Conservation (phyloP, 257 asterid genomes). For the Solanum bulbocastanum region DNA sequence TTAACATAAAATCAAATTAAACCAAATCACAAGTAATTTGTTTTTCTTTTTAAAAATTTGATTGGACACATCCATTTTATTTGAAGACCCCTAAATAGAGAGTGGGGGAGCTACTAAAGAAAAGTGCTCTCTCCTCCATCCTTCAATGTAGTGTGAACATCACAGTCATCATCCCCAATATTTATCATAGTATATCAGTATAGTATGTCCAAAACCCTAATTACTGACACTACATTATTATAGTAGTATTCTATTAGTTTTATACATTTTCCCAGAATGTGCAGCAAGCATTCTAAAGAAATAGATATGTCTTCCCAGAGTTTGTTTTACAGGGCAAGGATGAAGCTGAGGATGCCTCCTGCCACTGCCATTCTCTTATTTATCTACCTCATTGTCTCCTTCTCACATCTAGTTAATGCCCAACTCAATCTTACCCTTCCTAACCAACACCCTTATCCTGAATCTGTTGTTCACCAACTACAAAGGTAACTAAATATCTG, state of each 20-base stretch:
- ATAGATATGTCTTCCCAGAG: constrained; percentile 2
- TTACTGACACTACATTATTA: background rate
- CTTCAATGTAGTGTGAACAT: background rate
- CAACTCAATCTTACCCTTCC: constrained; percentile 33
- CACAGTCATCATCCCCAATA: background rate
- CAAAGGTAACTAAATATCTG: constrained; percentile 35
- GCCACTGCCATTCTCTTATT: constrained; percentile 20
- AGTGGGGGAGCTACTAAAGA: background rate
- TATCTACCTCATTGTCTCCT: constrained; percentile 4
- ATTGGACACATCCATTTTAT: background rate
- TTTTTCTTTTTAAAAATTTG: too few species aligned
- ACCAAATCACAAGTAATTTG: background rate
- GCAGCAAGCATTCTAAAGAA: background rate
- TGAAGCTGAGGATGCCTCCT: constrained; percentile 25
- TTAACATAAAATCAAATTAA: background rate
- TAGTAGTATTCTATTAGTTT: background rate
- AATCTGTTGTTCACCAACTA: constrained; percentile 28
- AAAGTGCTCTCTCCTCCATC: background rate
- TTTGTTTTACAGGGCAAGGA: background rate
- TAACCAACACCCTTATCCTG: constrained; percentile 40
- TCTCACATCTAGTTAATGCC: constrained; percentile 9
- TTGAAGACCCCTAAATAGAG: background rate
- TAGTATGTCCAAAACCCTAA: background rate
- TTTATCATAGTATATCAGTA: background rate
- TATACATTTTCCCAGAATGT: background rate